Conservation (phyloP, 148 eudicot species). For the Rhododendron molle region DNA sequence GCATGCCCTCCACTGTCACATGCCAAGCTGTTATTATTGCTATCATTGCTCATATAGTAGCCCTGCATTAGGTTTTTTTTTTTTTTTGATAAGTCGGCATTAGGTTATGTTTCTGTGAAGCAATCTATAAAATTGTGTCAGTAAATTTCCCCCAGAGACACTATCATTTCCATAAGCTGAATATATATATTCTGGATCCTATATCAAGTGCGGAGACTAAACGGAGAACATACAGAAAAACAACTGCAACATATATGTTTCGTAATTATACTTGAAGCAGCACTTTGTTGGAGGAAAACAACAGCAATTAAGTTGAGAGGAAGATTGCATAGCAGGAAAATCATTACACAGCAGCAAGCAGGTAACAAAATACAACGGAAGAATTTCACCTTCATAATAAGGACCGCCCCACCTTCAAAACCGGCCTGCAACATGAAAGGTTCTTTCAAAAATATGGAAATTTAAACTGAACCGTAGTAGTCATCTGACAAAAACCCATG, state of each 20-base stretch:
- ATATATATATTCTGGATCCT: not conserved
- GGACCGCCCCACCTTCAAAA: slow-evolving; percentile 28
- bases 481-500: not conserved
- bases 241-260: not conserved
- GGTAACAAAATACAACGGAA: not conserved
- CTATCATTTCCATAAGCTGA: not conserved
- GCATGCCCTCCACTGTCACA: slow-evolving; percentile 34
- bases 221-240: not conserved
- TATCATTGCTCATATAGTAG: slow-evolving; percentile 5
- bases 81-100: not conserved
- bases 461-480: slow-evolving; percentile 6
- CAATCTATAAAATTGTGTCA: too few species aligned
- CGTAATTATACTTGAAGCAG: not conserved
- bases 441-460: slow-evolving; percentile 7
- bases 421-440: slow-evolving; percentile 32
- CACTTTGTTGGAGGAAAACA: not conserved
- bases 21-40: not conserved
- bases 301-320: not conserved
- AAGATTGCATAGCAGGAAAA: not conserved
- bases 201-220: not conserved
- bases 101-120: not conserved
- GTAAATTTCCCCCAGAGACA: too few species aligned
- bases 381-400: slow-evolving; percentile 15
- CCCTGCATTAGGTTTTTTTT: not conserved
- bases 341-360: not conserved